Evolutionary conservation across 306 rosid genomes (phyloP).

Genomic region (Herpetospermum pedunculosum): DNA sequence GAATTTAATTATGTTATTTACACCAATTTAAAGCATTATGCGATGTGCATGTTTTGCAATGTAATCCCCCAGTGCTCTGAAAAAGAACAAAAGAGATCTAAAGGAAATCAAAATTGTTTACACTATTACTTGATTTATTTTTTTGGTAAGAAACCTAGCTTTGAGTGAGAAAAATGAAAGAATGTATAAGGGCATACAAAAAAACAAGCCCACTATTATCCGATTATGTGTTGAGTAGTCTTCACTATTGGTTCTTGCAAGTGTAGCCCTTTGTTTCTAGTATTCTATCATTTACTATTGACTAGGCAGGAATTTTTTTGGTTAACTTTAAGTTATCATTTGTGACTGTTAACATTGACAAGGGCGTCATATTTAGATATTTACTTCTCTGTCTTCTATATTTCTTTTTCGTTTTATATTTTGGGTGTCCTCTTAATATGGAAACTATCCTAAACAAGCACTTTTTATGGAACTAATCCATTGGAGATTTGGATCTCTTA

Average conservation of each 20-base stretch:
- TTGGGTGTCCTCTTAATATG: background rate
- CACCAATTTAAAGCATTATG: background rate
- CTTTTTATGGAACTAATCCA: background rate
- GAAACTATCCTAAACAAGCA: background rate
- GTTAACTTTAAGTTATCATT: background rate
- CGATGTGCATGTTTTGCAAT: background rate
- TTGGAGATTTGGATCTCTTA: background rate
- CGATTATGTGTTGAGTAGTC: background rate
- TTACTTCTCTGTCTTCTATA: background rate
- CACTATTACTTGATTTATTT: background rate
- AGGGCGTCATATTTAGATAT: background rate
- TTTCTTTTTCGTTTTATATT: background rate
- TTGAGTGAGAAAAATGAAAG: too few species aligned
- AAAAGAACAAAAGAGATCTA: background rate
- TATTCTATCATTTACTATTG: background rate
- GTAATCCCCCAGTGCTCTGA: background rate
- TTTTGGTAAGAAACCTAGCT: too few species aligned
- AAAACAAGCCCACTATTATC: too few species aligned
- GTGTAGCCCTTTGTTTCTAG: background rate
- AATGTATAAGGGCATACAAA: too few species aligned
- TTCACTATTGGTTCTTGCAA: background rate
- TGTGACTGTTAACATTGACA: background rate
- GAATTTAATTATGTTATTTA: background rate
- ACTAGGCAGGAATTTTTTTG: background rate
- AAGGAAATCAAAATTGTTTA: background rate